These are phyloP conservation scores for Aegilops speltoides DNA, from an alignment of 176 grass and related monocot genomes.

Conservation along the genomic window DNA sequence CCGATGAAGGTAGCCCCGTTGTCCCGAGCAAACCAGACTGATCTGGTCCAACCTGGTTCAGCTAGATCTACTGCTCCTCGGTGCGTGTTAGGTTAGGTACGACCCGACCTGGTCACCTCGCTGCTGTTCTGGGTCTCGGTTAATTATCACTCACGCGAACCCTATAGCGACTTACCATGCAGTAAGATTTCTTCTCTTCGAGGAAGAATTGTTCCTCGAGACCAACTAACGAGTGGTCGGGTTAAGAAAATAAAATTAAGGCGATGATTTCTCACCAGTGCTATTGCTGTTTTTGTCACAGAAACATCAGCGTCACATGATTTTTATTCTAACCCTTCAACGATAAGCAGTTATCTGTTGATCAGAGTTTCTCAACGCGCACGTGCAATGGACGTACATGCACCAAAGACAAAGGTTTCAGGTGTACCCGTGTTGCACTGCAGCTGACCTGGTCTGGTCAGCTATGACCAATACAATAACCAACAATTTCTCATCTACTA, in stretches of 20 bases:
- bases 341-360: neutral
- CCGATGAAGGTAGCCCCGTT: neutral
- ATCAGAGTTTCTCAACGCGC: neutral
- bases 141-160: neutral
- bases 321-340: neutral
- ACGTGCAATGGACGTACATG: constrained; percentile 8
- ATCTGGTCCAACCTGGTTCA: constrained; percentile 48
- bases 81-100: constrained; percentile 19
- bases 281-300: neutral
- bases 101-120: constrained; percentile 25
- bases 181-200: neutral
- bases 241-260: neutral
- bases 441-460: constrained; percentile 30
- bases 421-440: constrained; percentile 18
- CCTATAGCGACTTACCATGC: neutral
- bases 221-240: neutral
- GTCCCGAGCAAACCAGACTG: constrained; percentile 37
- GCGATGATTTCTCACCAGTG: neutral
- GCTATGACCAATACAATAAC: neutral
- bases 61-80: constrained; percentile 23
- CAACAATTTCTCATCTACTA: neutral
- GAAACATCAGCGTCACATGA: neutral
- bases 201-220: neutral
- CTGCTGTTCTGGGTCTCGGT: neutral
- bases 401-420: neutral